Percentiles rank a stretch among this genome's conserved stretches.
These are phyloP conservation scores for Ceratobasidium sp. DNA, from an alignment of 1,284 basidiomycete species.

Conservation along the genomic window DNA sequence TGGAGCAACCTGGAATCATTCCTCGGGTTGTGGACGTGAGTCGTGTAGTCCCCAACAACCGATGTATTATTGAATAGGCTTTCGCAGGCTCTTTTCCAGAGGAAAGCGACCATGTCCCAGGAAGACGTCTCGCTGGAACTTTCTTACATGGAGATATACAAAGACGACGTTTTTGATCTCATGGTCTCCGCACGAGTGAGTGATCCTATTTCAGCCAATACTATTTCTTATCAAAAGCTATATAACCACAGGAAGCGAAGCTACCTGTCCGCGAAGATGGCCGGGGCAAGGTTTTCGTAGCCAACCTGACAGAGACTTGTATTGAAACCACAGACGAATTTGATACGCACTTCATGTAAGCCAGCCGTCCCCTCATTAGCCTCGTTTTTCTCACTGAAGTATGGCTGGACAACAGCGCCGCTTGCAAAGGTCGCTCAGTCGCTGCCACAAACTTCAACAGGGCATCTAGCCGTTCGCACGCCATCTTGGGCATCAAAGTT, in stretches of 20 bases:
- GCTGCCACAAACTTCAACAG: conserved; percentile 84
- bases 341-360: conserved; percentile 43
- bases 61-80: conserved; percentile 32
- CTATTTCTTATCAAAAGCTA: conserved; percentile 44
- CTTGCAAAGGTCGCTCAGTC: conserved; percentile 72
- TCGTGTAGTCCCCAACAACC: conserved; percentile 16
- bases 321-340: conserved; percentile 42
- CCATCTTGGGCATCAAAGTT: conserved; percentile 77
- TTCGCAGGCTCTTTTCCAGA: conserved; percentile 52
- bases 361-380: background rate
- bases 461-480: conserved; percentile 84
- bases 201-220: conserved; percentile 44
- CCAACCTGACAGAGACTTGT: conserved; percentile 66
- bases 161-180: conserved; percentile 86
- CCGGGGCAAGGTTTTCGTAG: conserved; percentile 78
- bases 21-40: conserved; percentile 75
- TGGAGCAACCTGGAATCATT: conserved; percentile 75
- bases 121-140: conserved; percentile 59
- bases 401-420: background rate
- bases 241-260: conserved; percentile 69
- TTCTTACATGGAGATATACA: conserved; percentile 88
- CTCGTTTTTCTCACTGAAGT: background rate
- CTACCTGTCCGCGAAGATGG: conserved; percentile 82
- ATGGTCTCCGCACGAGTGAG: conserved; percentile 72
- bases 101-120: conserved; percentile 44